phyloP scores from a whole-genome alignment of 352 stramenopile species.

The Saprolegnia parasitica region DNA sequence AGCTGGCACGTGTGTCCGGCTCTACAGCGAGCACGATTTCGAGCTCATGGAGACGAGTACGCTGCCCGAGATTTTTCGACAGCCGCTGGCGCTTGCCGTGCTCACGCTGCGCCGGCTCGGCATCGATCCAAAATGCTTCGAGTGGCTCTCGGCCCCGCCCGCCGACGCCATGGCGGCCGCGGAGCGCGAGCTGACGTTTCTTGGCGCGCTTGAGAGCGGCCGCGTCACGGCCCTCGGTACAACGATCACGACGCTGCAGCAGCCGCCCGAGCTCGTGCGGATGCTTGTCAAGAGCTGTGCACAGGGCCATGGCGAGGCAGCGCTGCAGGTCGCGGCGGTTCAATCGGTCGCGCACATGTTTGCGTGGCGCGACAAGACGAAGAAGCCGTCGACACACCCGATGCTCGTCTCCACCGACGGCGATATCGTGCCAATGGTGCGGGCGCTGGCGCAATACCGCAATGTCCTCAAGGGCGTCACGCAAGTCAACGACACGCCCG shows the following conservation, averaged over 20 bases:
- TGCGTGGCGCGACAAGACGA: constrained; percentile 31
- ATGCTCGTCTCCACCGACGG: constrained; percentile 27
- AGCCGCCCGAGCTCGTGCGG: constrained; percentile 31
- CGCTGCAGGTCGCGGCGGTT: constrained; percentile 30
- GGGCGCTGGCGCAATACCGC: constrained; percentile 29
- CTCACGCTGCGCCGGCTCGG: constrained; percentile 31
- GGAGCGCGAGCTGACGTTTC: constrained; percentile 29
- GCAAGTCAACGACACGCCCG: not conserved
- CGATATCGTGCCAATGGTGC: constrained; percentile 33
- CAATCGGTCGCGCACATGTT: constrained; percentile 30
- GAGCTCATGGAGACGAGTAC: constrained; percentile 35
- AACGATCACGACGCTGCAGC: constrained; percentile 30
- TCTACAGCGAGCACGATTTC: constrained; percentile 33
- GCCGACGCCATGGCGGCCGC: constrained; percentile 28
- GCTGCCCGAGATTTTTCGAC: constrained; percentile 31
- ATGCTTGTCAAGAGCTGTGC: constrained; percentile 28
- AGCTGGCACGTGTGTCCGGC: constrained; percentile 90
- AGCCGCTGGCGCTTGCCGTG: constrained; percentile 32
- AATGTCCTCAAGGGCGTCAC: constrained; percentile 21
- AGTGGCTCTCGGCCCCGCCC: constrained; percentile 32
- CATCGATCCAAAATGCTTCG: constrained; percentile 28
- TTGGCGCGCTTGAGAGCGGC: constrained; percentile 25
- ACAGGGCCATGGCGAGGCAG: constrained; percentile 15
- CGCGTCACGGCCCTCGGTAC: constrained; percentile 29
- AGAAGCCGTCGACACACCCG: constrained; percentile 29